These are phyloP conservation scores for Sphagnum contortum DNA, from an alignment of 225 moss, liverwort and hornwort species.

Conservation along the genomic window DNA sequence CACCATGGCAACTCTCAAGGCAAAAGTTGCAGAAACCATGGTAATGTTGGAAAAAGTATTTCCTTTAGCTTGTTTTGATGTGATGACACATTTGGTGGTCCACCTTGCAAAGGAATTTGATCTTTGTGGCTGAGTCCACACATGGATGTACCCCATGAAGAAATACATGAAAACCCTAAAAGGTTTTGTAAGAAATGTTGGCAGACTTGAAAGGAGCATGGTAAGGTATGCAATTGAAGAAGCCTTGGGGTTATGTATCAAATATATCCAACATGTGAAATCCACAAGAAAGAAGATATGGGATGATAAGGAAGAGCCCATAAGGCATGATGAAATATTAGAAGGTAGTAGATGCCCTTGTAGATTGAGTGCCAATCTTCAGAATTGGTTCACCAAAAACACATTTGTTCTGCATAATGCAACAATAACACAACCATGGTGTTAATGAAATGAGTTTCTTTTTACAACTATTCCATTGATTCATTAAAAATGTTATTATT, in stretches of 20 bases:
- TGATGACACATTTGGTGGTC: constrained; percentile 2
- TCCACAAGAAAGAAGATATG: neutral
- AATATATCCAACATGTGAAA: neutral
- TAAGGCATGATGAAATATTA: neutral
- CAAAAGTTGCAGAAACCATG: too few species aligned
- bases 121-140: neutral
- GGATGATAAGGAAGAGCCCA: constrained; percentile 1
- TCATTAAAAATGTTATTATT: too few species aligned
- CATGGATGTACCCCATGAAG: neutral
- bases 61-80: constrained; percentile 1
- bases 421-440: too few species aligned
- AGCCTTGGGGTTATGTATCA: constrained; percentile 2
- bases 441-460: too few species aligned
- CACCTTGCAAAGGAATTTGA: neutral
- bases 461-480: too few species aligned
- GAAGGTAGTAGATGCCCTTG: neutral
- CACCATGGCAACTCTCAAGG: neutral
- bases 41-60: neutral
- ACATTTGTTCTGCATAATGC: neutral
- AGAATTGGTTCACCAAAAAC: neutral
- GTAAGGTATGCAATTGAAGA: constrained; percentile 1
- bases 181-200: neutral
- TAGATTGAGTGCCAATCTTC: neutral
- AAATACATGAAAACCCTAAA: neutral
- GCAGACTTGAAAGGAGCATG: neutral